Base-by-base conservation (phyloP, 371 early-diverging fungal species). In the Apophysomyces variabilis region DNA sequence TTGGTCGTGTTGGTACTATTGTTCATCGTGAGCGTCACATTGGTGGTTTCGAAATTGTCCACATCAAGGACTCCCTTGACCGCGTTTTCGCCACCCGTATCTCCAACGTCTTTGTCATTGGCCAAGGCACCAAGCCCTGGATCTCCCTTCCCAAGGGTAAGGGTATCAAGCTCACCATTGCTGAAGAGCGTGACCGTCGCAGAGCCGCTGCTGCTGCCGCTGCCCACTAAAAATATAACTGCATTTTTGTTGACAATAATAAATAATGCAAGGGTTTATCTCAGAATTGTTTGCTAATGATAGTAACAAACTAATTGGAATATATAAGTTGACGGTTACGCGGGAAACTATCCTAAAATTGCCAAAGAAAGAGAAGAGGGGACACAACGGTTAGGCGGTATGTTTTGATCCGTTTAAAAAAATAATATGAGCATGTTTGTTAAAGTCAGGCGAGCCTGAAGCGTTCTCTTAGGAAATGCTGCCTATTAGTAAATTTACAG, bases 1-100 rank as follows among this genome's bases (percentile, higher is more conserved):
- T 95, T 88, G 99, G 99, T 74, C 97, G 99, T 89, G 93, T 99
- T 71, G 99, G 99, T 89, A 87, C 94, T 78, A 94, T 99, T 80
- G 92, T 93, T 71, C 94, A 95, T 88, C 94, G 97, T 79, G 99
- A 99, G 84, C 90, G 93, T 71, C 98, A 98, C 90, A 83, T 91
- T 74, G 98, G 99, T 77, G 98, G 99, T 85, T 97, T 98, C 88
- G 96, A 94, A 74, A 94, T 96, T 65, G 91, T 95, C 69, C 93
- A 95, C 87, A 79, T 98, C 77, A 95, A 95, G 89, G 99, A 99
- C 76, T 82, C 92, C 64, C 79, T 87, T 61, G 96, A 91, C 77
- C 92, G 92, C 74, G 73, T 85, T 70, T 99, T 98, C 82, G 93
- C 96, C 68, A 96, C 96, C 74, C 91, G 95, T 79, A 82, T 91